phyloP scores from a whole-genome alignment of 2,329 filamentous ascomycete species.

The Pyrenophora tritici-repentis region DNA sequence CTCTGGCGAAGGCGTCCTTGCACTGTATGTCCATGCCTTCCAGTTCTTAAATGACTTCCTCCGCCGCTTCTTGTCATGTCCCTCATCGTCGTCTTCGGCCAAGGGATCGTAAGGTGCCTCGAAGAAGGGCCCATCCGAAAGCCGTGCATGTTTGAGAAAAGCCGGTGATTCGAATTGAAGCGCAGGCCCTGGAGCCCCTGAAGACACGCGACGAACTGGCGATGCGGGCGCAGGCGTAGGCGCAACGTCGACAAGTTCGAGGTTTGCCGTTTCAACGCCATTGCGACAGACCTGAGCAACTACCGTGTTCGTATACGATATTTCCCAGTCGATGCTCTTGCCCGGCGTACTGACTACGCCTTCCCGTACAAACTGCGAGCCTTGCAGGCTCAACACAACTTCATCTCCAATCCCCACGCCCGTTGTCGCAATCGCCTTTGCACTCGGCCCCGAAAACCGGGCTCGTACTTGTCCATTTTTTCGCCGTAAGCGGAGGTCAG shows the following conservation, averaged over 20 bases:
- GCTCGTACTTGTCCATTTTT: constrained; percentile 80
- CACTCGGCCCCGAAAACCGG: constrained; percentile 72
- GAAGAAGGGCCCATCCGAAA: constrained; percentile 71
- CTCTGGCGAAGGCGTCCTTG: constrained; percentile 72
- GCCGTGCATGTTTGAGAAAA: constrained; percentile 70
- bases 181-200: constrained; percentile 11
- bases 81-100: constrained; percentile 62
- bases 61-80: constrained; percentile 68
- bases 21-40: constrained; percentile 74
- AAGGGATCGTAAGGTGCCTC: constrained; percentile 69
- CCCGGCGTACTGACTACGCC: constrained; percentile 62
- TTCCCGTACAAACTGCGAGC: constrained; percentile 66
- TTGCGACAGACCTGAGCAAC: constrained; percentile 51
- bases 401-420: constrained; percentile 79
- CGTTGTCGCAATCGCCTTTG: constrained; percentile 68
- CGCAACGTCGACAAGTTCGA: constrained; percentile 58
- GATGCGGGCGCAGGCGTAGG: constrained; percentile 36
- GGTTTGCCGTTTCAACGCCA: constrained; percentile 52
- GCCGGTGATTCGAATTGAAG: constrained; percentile 74
- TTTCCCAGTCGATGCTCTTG: constrained; percentile 62
- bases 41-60: constrained; percentile 72
- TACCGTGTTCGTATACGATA: constrained; percentile 53
- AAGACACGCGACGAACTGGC: constrained; percentile 23
- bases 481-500: constrained; percentile 79
- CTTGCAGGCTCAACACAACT: constrained; percentile 70